These are phyloP conservation scores for Draba incana DNA, from an alignment of 345 rosid species.

Conservation along the genomic window DNA sequence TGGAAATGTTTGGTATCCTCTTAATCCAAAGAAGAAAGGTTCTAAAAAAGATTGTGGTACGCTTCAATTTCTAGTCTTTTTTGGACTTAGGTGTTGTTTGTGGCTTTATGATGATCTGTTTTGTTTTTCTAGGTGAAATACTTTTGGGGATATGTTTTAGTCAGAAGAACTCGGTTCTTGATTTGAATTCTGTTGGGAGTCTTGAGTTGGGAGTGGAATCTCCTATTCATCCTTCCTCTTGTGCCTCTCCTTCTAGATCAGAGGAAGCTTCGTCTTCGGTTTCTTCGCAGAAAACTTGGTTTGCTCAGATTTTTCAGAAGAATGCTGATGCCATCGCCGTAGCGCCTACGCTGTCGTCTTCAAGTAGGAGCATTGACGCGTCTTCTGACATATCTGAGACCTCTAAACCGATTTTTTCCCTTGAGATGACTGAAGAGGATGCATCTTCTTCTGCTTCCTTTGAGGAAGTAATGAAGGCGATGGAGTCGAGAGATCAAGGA, in stretches of 20 bases:
- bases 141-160: constrained; percentile 70
- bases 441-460: constrained; percentile 58
- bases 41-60: constrained; percentile 77
- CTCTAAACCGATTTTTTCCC: constrained; percentile 43
- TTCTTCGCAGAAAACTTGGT: constrained; percentile 52
- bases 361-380: constrained; percentile 48
- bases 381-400: constrained; percentile 56
- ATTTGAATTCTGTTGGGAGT: constrained; percentile 43
- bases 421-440: constrained; percentile 55
- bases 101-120: neutral
- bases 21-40: constrained; percentile 78
- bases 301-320: constrained; percentile 86
- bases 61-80: no score
- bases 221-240: constrained; percentile 48
- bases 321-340: constrained; percentile 42
- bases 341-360: constrained; percentile 22
- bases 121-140: constrained; percentile 66
- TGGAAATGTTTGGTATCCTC: constrained; percentile 73
- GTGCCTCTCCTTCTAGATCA: constrained; percentile 50
- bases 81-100: neutral
- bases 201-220: constrained; percentile 44
- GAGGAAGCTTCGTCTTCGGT: constrained; percentile 56
- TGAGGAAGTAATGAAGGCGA: constrained; percentile 59
- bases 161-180: constrained; percentile 52
- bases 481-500: constrained; percentile 71